Conservation (phyloP, 768 basidiomycete genomes). For the Lactifluus pinguis region DNA sequence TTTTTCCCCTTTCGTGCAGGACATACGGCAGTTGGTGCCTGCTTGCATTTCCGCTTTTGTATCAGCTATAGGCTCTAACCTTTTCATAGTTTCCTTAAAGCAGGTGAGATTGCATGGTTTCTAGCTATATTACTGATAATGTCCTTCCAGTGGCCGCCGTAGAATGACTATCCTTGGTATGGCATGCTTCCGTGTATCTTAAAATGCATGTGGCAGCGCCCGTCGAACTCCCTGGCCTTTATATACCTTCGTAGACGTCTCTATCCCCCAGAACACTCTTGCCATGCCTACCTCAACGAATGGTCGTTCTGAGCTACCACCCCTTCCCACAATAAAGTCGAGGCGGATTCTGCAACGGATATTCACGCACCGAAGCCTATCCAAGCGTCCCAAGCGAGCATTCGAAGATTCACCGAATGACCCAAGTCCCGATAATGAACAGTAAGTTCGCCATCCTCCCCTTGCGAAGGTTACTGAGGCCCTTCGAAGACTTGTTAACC, state of each 20-base stretch:
- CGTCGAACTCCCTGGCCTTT: conserved; percentile 1
- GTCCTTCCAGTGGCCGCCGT: neutral
- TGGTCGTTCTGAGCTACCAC: neutral
- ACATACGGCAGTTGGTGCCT: neutral
- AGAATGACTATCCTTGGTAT: conserved; percentile 5
- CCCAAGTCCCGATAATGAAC: conserved; percentile 6
- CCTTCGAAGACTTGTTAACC: neutral
- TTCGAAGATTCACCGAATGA: conserved; percentile 8
- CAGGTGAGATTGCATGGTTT: neutral
- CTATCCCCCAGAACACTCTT: neutral
- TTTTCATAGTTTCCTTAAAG: conserved; percentile 1
- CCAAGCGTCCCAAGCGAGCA: conserved; percentile 1
- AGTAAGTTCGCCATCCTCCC: neutral
- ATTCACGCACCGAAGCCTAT: conserved; percentile 10
- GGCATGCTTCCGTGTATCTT: neutral
- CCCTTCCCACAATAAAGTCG: conserved; percentile 3
- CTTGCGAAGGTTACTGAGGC: neutral
- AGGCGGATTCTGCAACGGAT: neutral
- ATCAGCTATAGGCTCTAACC: neutral
- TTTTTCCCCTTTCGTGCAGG: neutral
- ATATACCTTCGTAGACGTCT: neutral
- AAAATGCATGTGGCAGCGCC: neutral
- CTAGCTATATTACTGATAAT: neutral
- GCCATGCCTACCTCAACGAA: neutral
- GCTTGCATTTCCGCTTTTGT: neutral